phyloP scores from a whole-genome alignment of 495 filamentous ascomycete species.

The Tirmania nivea region DNA sequence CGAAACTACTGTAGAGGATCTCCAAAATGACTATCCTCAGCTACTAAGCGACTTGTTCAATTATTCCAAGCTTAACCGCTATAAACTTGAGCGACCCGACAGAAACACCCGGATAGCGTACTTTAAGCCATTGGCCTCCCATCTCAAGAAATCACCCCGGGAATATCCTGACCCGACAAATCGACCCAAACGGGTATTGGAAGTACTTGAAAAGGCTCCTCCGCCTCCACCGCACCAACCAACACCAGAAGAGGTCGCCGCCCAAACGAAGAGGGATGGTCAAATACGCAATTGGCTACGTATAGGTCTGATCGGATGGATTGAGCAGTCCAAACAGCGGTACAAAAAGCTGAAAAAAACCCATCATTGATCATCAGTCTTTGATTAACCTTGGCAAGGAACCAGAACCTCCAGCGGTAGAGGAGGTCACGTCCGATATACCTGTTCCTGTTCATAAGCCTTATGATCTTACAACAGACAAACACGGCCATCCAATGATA shows the following conservation, averaged over 20 bases:
- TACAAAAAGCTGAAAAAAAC: constrained; percentile 66
- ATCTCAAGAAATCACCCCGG: constrained; percentile 50
- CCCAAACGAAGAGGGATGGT: constrained; percentile 58
- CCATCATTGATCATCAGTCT: constrained; percentile 46
- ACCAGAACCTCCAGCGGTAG: constrained; percentile 36
- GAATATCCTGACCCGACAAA: constrained; percentile 60
- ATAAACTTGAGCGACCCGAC: constrained; percentile 28
- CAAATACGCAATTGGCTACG: constrained; percentile 67
- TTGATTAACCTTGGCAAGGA: constrained; percentile 69
- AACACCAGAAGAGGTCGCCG: constrained; percentile 57
- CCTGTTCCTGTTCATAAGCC: constrained; percentile 29
- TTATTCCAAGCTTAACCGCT: constrained; percentile 57
- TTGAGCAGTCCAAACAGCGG: constrained; percentile 76
- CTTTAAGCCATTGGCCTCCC: constrained; percentile 47
- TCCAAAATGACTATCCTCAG: constrained; percentile 23
- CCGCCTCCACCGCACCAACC: constrained; percentile 41
- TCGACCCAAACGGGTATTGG: constrained; percentile 65
- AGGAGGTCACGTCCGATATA: constrained; percentile 50
- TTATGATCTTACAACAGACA: constrained; percentile 51
- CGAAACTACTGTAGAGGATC: constrained; percentile 36
- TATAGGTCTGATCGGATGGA: constrained; percentile 66
- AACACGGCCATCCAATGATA: constrained; percentile 49
- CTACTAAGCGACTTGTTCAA: constrained; percentile 64
- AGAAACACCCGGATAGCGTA: constrained; percentile 43
- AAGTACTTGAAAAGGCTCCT: constrained; percentile 50